Evolutionary conservation across 352 stramenopile genomes (phyloP).

Genomic region (Blastocystis sp.): DNA sequence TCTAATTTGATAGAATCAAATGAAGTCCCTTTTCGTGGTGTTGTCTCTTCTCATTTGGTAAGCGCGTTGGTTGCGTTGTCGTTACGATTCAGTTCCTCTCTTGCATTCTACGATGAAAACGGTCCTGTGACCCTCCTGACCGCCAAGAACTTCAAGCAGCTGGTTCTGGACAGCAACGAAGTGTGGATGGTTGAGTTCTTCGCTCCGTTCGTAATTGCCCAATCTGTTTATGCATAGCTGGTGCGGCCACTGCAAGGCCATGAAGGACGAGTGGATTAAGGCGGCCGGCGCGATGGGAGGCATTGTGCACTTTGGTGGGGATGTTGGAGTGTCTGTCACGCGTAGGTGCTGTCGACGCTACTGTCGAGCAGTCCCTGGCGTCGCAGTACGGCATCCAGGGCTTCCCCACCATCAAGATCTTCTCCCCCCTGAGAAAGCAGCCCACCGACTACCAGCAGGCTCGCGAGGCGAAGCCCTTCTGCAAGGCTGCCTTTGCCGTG

Average conservation of each 20-base stretch:
- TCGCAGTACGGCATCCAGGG: constrained; percentile 53
- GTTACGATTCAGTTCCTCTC: constrained; percentile 22
- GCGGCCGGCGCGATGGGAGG: constrained; percentile 63
- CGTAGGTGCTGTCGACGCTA: constrained; percentile 44
- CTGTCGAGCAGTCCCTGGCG: constrained; percentile 52
- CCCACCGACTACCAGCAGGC: constrained; percentile 54
- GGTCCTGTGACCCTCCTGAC: constrained; percentile 48
- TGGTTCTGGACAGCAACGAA: constrained; percentile 63
- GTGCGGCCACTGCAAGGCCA: constrained; percentile 68
- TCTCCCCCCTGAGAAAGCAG: constrained; percentile 10
- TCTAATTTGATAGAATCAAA: neutral
- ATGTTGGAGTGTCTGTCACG: neutral
- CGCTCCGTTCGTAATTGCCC: constrained; percentile 55
- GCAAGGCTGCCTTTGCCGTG: constrained; percentile 66
- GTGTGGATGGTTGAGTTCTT: constrained; percentile 70
- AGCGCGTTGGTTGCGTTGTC: neutral
- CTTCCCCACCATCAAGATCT: constrained; percentile 66
- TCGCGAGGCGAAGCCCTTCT: constrained; percentile 66
- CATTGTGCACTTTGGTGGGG: constrained; percentile 65
- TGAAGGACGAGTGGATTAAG: constrained; percentile 70
- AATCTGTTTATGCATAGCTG: constrained; percentile 55
- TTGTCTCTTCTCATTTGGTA: constrained; percentile 19
- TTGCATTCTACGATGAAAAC: constrained; percentile 65
- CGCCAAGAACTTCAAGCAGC: constrained; percentile 51
- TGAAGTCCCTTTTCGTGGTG: constrained; percentile 14